A percentile compares a stretch with the other conserved stretches of the same genome.
These are phyloP conservation scores for Fusarium sp. DNA, from an alignment of 2,329 filamentous ascomycete genomes.

Conservation along the genomic window DNA sequence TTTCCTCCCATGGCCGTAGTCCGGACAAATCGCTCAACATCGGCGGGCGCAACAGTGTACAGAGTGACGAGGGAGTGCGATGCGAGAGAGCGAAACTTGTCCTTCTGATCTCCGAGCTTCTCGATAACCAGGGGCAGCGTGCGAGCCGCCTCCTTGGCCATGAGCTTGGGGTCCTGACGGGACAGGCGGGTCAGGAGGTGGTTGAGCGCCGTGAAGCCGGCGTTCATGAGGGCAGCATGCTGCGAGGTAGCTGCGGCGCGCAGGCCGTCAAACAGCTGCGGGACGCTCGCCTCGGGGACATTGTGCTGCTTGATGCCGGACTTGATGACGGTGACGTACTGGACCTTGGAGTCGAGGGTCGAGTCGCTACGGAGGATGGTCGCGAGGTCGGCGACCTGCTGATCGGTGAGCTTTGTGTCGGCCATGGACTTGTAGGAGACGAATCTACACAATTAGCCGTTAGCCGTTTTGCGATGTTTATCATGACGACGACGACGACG, in stretches of 20 bases:
- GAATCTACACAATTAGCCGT: conserved; percentile 32
- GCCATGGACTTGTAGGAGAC: conserved; percentile 52
- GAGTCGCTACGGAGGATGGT: conserved; percentile 66
- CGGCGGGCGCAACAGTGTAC: conserved; percentile 70
- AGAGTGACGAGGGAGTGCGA: conserved; percentile 79
- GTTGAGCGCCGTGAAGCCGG: conserved; percentile 85
- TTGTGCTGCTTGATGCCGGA: conserved; percentile 92
- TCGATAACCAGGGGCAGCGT: conserved; percentile 81
- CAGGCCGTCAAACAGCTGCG: conserved; percentile 81
- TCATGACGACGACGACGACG: conserved; percentile 8
- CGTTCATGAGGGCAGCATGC: conserved; percentile 78
- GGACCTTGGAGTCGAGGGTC: conserved; percentile 73
- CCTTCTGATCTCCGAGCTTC: conserved; percentile 85
- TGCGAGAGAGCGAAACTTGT: conserved; percentile 79
- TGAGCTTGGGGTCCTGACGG: conserved; percentile 79
- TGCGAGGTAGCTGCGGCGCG: conserved; percentile 77
- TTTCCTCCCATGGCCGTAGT: conserved; percentile 80
- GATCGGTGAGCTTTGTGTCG: conserved; percentile 63
- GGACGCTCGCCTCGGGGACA: conserved; percentile 76
- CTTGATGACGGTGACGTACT: conserved; percentile 77
- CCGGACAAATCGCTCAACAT: conserved; percentile 82
- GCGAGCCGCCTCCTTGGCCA: conserved; percentile 72
- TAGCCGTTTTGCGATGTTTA: conserved; percentile 16
- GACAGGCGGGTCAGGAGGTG: conserved; percentile 86
- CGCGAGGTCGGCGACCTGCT: conserved; percentile 64